phyloP scores from a whole-genome alignment of 495 filamentous ascomycete species.

The Talaromyces liani region DNA sequence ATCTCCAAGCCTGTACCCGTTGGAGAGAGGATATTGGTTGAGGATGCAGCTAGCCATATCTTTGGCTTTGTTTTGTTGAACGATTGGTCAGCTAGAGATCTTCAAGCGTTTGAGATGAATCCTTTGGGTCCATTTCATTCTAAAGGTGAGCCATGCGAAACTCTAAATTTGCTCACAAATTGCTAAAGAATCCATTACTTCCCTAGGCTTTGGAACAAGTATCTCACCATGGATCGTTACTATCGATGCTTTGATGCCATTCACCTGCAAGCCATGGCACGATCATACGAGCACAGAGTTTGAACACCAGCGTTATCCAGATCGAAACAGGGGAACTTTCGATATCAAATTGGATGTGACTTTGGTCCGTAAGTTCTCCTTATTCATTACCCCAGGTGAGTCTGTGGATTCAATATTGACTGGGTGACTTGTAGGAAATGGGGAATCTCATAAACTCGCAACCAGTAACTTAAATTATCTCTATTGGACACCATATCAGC shows the following conservation, averaged over 20 bases:
- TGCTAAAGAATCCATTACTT: neutral
- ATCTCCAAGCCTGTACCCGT: conserved; percentile 38
- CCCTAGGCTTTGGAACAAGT: conserved; percentile 63
- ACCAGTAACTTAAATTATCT: conserved; percentile 18
- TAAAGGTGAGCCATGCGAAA: conserved; percentile 34
- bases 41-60: conserved; percentile 60
- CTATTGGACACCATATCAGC: conserved; percentile 21
- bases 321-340: conserved; percentile 11
- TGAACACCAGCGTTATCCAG: neutral
- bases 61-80: conserved; percentile 84
- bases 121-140: conserved; percentile 38
- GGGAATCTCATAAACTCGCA: conserved; percentile 14
- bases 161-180: neutral
- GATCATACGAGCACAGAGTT: conserved; percentile 11
- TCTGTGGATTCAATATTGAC: neutral
- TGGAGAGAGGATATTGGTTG: conserved; percentile 15
- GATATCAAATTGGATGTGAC: conserved; percentile 16
- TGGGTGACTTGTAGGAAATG: conserved; percentile 11
- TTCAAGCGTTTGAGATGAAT: conserved; percentile 29
- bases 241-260: conserved; percentile 52
- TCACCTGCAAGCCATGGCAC: conserved; percentile 8
- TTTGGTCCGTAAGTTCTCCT: conserved; percentile 15
- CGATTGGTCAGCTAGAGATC: conserved; percentile 57
- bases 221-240: conserved; percentile 81
- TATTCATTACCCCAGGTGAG: neutral